Conservation (phyloP, 768 basidiomycete species). For the Dentipellis sp. region DNA sequence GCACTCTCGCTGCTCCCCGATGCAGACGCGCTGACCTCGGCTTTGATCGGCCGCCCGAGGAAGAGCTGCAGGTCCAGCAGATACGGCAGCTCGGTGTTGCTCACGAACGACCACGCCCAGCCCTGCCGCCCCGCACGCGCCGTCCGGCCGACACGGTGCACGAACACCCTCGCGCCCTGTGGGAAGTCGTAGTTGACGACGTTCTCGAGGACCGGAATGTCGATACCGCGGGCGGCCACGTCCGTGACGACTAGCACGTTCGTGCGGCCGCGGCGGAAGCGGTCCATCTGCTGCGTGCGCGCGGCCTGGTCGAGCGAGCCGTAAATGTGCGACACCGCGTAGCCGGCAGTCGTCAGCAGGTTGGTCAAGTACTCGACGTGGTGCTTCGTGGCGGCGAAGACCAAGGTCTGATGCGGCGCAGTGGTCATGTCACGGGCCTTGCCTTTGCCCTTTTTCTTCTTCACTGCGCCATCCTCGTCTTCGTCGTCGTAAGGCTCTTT, state of each 20-base stretch:
- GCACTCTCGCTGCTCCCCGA: conserved; percentile 38
- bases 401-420: conserved; percentile 82
- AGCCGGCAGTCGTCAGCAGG: conserved; percentile 73
- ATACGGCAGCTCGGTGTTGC: conserved; percentile 78
- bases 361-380: conserved; percentile 91
- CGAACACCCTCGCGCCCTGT: conserved; percentile 84
- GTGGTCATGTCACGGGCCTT: conserved; percentile 42
- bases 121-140: conserved; percentile 92
- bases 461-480: conserved; percentile 17
- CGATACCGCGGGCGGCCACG: conserved; percentile 95
- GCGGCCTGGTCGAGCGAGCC: conserved; percentile 91
- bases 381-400: conserved; percentile 96
- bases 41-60: conserved; percentile 67
- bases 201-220: conserved; percentile 93
- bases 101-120: conserved; percentile 95
- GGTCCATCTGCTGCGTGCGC: conserved; percentile 82
- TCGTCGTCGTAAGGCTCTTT: conserved; percentile 22
- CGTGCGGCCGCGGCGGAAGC: conserved; percentile 73
- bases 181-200: conserved; percentile 99
- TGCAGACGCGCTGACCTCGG: conserved; percentile 28
- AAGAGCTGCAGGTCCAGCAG: conserved; percentile 91
- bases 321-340: conserved; percentile 89
- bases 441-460: conserved; percentile 34
- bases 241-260: conserved; percentile 93
- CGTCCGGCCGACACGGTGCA: conserved; percentile 95